Evolutionary conservation across 2,329 filamentous ascomycete genomes (phyloP), one percentile per base, ranked within the genome.

Genomic region (Sporothrix luriei): DNA sequence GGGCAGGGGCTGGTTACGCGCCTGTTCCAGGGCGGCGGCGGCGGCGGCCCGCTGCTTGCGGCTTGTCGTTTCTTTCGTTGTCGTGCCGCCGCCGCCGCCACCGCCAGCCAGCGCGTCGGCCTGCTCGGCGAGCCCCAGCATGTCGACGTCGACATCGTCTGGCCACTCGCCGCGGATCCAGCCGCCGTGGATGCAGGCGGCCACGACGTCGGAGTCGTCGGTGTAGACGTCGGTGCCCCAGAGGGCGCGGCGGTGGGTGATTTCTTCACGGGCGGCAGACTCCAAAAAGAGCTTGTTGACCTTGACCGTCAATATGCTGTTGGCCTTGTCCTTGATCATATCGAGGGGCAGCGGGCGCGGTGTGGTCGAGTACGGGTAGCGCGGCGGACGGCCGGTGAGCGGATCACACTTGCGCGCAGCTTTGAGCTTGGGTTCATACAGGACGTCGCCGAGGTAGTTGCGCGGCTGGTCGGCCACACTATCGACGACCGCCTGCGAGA

Each of bases 171-270:
- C 94, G 54, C 90, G 89, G 74, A 99, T 91, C 89, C 93, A 98
- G 3, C 95, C 95, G 1, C 90, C 89, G 78, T 99, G 95, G 59
- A 99, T 94, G 71, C 94, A 94, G 2, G 94, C 94, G 0, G 93
- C 94, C 29, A 99, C 86, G 0, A 95, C 88, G 76, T 99, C 95
- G 0, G 93, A 97, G 79, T 99, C 95, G 75, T 99, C 95, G 0
- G 93, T 97, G 77, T 98, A 98, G 7, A 99, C 86, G 49, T 96
- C 94, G 0, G 93, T 95, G 0, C 95, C 95, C 94, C 94, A 99
- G 0, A 99, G 79, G 9, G 92, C 91, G 24, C 91, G 87, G 46
- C 92, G 87, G 9, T 88, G 82, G 13, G 93, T 96, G 66, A 98
- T 94, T 74, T 96, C 92, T 77, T 95, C 91, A 40, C 94, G 86